Conservation (phyloP, 805 yeast genomes). For the Brettanomyces sp. region DNA sequence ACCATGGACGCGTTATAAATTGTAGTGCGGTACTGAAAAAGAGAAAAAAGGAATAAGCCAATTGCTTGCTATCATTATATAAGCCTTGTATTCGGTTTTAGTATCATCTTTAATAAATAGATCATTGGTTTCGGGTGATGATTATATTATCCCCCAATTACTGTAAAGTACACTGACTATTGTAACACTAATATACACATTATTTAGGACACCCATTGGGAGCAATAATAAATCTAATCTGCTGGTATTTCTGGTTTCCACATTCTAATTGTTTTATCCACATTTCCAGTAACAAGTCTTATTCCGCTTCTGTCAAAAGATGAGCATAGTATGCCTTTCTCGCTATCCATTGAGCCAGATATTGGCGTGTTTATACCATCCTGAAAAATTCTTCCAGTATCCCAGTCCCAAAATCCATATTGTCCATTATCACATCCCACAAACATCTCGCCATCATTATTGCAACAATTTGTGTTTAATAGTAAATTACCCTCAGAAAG, state of each 20-base stretch:
- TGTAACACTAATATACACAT: no score
- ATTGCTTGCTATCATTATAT: no score
- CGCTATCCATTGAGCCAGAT: constrained; percentile 66
- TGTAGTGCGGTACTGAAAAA: neutral
- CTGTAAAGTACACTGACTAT: no score
- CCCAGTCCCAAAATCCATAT: constrained; percentile 71
- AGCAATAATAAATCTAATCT: no score
- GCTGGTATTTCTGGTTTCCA: constrained; percentile 33
- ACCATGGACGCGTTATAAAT: constrained; percentile 86
- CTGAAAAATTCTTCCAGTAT: constrained; percentile 56
- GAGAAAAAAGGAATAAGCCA: no score
- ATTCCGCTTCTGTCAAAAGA: constrained; percentile 73
- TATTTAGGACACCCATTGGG: no score
- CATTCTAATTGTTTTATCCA: constrained; percentile 78
- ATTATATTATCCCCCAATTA: no score
- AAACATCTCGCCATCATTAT: constrained; percentile 53
- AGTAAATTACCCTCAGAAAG: constrained; percentile 30
- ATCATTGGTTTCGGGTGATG: no score
- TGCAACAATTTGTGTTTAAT: constrained; percentile 60
- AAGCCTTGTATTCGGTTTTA: no score
- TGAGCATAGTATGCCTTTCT: constrained; percentile 59
- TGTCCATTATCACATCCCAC: constrained; percentile 82
- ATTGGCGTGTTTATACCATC: constrained; percentile 40
- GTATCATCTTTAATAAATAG: no score
- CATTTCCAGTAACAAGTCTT: constrained; percentile 76